Percentiles rank a stretch among this genome's conserved stretches.
phyloP scores from a whole-genome alignment of 2,329 filamentous ascomycete species.

The Thelonectria blattea region DNA sequence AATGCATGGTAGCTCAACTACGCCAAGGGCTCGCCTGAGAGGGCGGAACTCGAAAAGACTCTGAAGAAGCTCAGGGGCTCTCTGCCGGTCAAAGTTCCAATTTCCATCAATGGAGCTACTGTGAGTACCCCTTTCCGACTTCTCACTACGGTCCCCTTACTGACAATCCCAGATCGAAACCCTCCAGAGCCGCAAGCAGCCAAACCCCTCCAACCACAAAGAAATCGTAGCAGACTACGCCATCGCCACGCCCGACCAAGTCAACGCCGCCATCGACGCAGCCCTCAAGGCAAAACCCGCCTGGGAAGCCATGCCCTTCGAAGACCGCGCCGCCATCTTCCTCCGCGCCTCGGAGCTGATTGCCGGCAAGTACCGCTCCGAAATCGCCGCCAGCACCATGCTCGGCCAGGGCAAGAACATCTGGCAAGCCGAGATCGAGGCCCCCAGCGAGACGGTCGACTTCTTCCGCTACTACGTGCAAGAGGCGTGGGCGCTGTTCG shows the following conservation, averaged over 20 bases:
- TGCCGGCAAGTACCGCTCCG: conserved; percentile 28
- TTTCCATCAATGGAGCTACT: conserved; percentile 17
- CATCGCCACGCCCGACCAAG: conserved; percentile 25
- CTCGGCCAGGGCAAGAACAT: conserved; percentile 32
- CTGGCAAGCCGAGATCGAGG: conserved; percentile 31
- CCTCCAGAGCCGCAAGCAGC: conserved; percentile 21
- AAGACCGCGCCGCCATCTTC: conserved; percentile 29
- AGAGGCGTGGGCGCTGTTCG: conserved; percentile 27
- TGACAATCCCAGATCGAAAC: conserved; percentile 4
- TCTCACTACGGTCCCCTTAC: neutral
- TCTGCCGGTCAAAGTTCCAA: conserved; percentile 25
- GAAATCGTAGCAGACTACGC: conserved; percentile 28
- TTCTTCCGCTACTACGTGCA: conserved; percentile 42
- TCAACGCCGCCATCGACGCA: conserved; percentile 29
- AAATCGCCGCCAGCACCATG: conserved; percentile 30
- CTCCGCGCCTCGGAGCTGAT: conserved; percentile 28
- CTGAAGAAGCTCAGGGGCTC: conserved; percentile 26
- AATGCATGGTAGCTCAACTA: conserved; percentile 21
- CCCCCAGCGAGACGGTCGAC: conserved; percentile 38
- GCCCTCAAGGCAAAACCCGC: conserved; percentile 25
- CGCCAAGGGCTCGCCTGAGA: conserved; percentile 28
- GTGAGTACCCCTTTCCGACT: neutral
- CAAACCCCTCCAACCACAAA: conserved; percentile 25
- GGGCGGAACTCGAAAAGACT: conserved; percentile 24
- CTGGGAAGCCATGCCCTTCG: conserved; percentile 27